Evolutionary conservation across 2,329 filamentous ascomycete genomes (phyloP).

Genomic region (Blastomyces emzantsi): DNA sequence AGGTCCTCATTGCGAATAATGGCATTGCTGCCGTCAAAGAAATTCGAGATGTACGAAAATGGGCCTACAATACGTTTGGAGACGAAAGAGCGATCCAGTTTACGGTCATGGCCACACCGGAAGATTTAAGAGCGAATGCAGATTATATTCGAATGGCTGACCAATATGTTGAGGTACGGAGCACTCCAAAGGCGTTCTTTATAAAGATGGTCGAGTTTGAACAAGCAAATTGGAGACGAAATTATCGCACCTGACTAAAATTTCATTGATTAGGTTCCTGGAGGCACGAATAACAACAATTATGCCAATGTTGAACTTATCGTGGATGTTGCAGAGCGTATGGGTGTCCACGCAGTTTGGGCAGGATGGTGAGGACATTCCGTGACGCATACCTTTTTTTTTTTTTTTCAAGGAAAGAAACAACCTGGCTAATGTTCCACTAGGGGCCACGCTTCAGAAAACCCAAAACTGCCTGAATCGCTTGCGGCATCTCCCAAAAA

Average conservation of each 20-base stretch:
- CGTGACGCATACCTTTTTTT: not conserved
- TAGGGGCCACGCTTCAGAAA: constrained; percentile 96
- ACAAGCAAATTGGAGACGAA: not conserved
- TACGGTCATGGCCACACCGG: constrained; percentile 98
- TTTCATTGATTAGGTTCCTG: constrained; percentile 56
- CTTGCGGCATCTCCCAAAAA: constrained; percentile 94
- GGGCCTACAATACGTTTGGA: constrained; percentile 99
- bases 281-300: constrained; percentile 99
- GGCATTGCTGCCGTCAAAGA: constrained; percentile 99
- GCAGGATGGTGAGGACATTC: constrained; percentile 74
- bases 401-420: not conserved
- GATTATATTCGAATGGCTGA: constrained; percentile 99
- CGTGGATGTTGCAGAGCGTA: constrained; percentile 95
- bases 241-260: constrained; percentile 5
- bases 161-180: constrained; percentile 79
- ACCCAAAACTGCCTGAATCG: constrained; percentile 93
- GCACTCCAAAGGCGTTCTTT: not conserved
- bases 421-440: constrained; percentile 14
- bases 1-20: constrained; percentile 99
- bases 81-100: constrained; percentile 98
- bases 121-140: constrained; percentile 94
- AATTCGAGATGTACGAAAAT: constrained; percentile 98
- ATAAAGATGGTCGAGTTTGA: not conserved
- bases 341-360: constrained; percentile 98
- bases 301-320: constrained; percentile 99